A percentile compares a stretch with the other conserved stretches of the same genome.
Evolutionary conservation across 169 alveolate genomes (phyloP).

Genomic region (Plasmodium fragile): DNA sequence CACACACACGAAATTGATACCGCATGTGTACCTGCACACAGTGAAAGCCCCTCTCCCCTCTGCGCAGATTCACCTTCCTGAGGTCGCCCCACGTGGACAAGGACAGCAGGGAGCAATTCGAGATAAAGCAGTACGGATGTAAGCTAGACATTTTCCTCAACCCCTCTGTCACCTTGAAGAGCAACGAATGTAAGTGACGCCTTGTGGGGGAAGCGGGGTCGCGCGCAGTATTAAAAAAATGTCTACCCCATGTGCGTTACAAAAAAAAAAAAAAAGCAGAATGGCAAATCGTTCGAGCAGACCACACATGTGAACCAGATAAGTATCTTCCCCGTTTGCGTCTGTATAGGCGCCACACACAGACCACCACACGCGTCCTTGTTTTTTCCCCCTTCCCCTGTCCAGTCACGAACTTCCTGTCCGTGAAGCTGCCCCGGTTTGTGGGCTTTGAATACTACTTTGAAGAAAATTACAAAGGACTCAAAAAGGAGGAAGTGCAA

Average conservation of each 20-base stretch:
- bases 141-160: constrained; percentile 49
- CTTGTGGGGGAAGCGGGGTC: background rate
- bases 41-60: too few relatives aligned
- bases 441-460: constrained; percentile 72
- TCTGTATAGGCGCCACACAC: background rate
- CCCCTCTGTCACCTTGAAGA: constrained; percentile 31
- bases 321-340: background rate
- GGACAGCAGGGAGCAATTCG: constrained; percentile 76
- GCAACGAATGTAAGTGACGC: constrained; percentile 29
- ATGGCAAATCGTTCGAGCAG: background rate
- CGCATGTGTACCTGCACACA: background rate
- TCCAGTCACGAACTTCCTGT: constrained; percentile 37
- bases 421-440: constrained; percentile 62
- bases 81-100: constrained; percentile 74
- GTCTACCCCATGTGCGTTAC: background rate
- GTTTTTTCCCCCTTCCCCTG: background rate
- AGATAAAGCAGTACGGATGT: constrained; percentile 65
- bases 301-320: background rate
- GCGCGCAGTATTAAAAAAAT: background rate
- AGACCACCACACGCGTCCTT: background rate
- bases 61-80: constrained; percentile 50
- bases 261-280: background rate
- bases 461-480: constrained; percentile 59
- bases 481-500: constrained; percentile 43
- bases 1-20: background rate